A percentile compares a stretch with the other conserved stretches of the same genome.
Evolutionary conservation across 192 early-diverging fungal species (phyloP).

Genomic region (Pilobolus umbonatus): DNA sequence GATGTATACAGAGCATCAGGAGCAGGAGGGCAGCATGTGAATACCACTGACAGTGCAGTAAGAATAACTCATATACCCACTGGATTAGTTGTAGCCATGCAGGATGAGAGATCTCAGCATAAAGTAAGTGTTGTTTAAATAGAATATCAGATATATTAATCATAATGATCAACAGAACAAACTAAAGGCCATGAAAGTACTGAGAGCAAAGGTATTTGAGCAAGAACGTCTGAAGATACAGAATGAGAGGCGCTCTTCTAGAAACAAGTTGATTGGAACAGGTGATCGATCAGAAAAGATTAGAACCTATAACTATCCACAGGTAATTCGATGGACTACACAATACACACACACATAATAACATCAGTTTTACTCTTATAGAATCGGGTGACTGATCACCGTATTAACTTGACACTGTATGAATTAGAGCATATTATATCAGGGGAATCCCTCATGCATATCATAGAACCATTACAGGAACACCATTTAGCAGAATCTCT

Average conservation of each 20-base stretch:
- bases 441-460: slow-evolving; percentile 43
- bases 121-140: slow-evolving; percentile 32
- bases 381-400: slow-evolving; percentile 78
- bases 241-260: slow-evolving; percentile 49
- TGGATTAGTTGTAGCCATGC: slow-evolving; percentile 80
- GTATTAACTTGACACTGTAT: slow-evolving; percentile 68
- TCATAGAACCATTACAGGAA: slow-evolving; percentile 37
- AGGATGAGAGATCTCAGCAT: slow-evolving; percentile 92
- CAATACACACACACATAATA: not conserved
- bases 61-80: slow-evolving; percentile 91
- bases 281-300: slow-evolving; percentile 80
- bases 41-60: slow-evolving; percentile 92
- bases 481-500: slow-evolving; percentile 34
- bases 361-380: slow-evolving; percentile 13
- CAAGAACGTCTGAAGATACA: slow-evolving; percentile 56
- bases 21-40: slow-evolving; percentile 92
- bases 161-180: slow-evolving; percentile 56
- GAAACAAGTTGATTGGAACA: slow-evolving; percentile 56
- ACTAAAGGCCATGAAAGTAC: slow-evolving; percentile 78
- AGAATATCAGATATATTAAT: not conserved
- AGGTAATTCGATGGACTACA: slow-evolving; percentile 33
- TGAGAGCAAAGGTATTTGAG: slow-evolving; percentile 76
- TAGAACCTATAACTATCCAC: slow-evolving; percentile 78
- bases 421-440: slow-evolving; percentile 63
- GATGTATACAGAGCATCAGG: slow-evolving; percentile 75